Percentiles rank a stretch among this genome's conserved stretches.
Evolutionary conservation across 2,329 filamentous ascomycete genomes (phyloP).

Genomic region (Colletotrichum sp.): DNA sequence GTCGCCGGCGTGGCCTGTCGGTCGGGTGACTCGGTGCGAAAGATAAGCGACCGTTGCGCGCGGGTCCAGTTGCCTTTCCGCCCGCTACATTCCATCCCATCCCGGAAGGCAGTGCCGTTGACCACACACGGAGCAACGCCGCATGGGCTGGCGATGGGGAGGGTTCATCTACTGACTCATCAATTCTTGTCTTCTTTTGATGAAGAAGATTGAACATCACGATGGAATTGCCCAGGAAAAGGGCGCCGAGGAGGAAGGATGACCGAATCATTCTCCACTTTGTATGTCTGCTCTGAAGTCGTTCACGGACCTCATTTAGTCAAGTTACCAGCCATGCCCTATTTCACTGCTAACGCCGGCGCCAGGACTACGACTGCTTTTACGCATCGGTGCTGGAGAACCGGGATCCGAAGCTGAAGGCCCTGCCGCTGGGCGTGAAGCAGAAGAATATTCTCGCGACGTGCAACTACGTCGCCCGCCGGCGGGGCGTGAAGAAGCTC

Average conservation of each 20-base stretch:
- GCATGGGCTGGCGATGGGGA: neutral
- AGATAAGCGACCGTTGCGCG: slow-evolving; percentile 17
- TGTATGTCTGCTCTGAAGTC: slow-evolving; percentile 52
- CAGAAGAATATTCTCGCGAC: slow-evolving; percentile 94
- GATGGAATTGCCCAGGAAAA: slow-evolving; percentile 35
- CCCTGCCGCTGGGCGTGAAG: slow-evolving; percentile 80
- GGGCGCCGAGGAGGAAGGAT: slow-evolving; percentile 56
- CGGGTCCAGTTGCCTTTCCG: neutral
- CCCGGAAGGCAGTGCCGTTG: neutral
- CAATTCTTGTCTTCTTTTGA: neutral
- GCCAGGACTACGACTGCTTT: slow-evolving; percentile 85
- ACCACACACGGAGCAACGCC: neutral
- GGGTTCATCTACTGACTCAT: neutral
- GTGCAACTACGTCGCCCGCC: slow-evolving; percentile 90
- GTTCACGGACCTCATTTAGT: slow-evolving; percentile 3
- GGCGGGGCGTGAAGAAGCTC: slow-evolving; percentile 77
- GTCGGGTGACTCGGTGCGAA: slow-evolving; percentile 13
- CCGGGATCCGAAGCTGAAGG: slow-evolving; percentile 75
- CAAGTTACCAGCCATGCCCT: neutral
- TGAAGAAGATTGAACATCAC: slow-evolving; percentile 7
- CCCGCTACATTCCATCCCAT: neutral
- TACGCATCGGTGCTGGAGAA: slow-evolving; percentile 92
- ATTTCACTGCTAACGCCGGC: neutral
- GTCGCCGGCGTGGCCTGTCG: slow-evolving; percentile 1
- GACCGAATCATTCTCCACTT: slow-evolving; percentile 81